Evolutionary conservation across 305 asterid species (phyloP), one percentile per base, ranked within the genome.

Genomic region (Solanum aculeatissimum): DNA sequence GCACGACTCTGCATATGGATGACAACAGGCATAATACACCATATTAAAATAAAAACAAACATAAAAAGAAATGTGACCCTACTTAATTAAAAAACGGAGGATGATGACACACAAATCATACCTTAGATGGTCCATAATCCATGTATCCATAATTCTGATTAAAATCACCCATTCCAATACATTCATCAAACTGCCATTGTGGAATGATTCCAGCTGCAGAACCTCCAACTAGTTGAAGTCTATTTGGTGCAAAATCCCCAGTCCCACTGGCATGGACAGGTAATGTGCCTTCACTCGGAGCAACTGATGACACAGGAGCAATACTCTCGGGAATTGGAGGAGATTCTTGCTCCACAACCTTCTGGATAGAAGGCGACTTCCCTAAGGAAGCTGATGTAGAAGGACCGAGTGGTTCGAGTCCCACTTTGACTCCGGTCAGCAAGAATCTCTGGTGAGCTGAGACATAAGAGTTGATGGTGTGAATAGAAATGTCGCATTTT

Each of bases 401-500:
- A 81, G 85, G 85, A 83, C 89, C 95, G 0, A 90, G 45, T 70
- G 92, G 89, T 84, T 97, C 97, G 49, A 92, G 96, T 10, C 95
- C 98, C 12, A 93, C 97, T 91, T 91, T 92, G 83, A 97, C 97
- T 85, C 98, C 99, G 4, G 98, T 92, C 49, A 97, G 94, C 74
- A 97, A 85, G 85, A 97, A 97, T 81, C 99, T 92, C 89, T 89
- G 95, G 83, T 97, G 99, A 40, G 86, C 86, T 29, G 98, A 92
- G 83, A 97, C 98, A 84, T 90, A 83, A 13, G 88, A 2, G 82
- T 97, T 97, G 7, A 78, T 90, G 0, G 94, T 88, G 90, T 97
- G 99, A 72, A 97, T 88, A 38, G 94, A 84, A n/a, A 97, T 91
- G 85, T 97, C 99, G 35, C 99, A 97, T 80, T 92, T 94, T 78